These are phyloP conservation scores for Corymbia calophylla DNA, from an alignment of 441 rosid genomes.

Conservation along the genomic window DNA sequence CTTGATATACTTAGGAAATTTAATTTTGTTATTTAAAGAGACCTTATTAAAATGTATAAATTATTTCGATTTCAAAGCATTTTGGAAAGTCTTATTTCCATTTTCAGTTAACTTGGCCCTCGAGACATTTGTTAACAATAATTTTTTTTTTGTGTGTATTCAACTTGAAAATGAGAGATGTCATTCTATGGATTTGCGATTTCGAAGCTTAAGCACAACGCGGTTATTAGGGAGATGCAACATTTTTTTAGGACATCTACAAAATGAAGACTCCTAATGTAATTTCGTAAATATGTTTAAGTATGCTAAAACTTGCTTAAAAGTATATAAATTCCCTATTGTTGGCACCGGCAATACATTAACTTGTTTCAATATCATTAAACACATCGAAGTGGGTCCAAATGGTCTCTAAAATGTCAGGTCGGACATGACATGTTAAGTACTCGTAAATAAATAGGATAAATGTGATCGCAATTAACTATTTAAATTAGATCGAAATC, in stretches of 20 bases:
- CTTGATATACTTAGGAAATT: background rate
- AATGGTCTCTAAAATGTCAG: background rate
- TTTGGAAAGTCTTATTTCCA: background rate
- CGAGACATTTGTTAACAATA: background rate
- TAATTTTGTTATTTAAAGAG: background rate
- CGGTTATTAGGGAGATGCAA: background rate
- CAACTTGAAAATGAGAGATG: rapidly evolving
- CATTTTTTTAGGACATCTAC: background rate
- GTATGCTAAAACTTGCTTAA: background rate
- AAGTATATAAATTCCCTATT: background rate
- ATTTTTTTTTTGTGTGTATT: background rate
- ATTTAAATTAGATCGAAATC: background rate
- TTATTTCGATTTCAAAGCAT: background rate
- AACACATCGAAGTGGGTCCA: background rate
- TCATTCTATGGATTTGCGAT: rapidly evolving
- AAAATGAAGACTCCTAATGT: background rate
- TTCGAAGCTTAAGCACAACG: background rate
- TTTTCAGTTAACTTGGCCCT: background rate
- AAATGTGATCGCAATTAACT: background rate
- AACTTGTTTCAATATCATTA: background rate
- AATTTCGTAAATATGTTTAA: background rate
- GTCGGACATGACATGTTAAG: background rate
- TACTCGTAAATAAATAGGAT: rapidly evolving
- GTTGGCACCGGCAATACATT: background rate
- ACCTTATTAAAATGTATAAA: background rate